phyloP scores from a whole-genome alignment of 2,329 filamentous ascomycete genomes.

The Furcasterigmium sp. region DNA sequence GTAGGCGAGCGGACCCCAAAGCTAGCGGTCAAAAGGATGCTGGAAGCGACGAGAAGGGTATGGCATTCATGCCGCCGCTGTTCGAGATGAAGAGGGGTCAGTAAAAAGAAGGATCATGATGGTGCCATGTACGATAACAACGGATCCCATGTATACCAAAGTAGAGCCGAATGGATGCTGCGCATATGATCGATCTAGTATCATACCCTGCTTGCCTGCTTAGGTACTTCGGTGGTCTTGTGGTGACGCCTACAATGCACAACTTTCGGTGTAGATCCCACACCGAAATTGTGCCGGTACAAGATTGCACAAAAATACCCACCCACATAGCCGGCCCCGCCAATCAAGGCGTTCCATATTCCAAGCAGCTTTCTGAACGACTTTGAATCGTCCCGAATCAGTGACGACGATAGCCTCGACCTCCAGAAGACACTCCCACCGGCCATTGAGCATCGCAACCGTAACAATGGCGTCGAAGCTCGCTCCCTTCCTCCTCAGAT shows the following conservation, averaged over 20 bases:
- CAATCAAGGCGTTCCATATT: constrained; percentile 12
- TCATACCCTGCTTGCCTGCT: too few relatives aligned
- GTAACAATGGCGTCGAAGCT: constrained; percentile 76
- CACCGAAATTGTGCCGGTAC: neutral
- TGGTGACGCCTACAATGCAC: too few relatives aligned
- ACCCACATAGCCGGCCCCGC: constrained; percentile 2
- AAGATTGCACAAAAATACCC: neutral
- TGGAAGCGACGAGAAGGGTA: constrained; percentile 30
- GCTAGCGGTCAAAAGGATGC: constrained; percentile 20
- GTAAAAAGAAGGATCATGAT: too few relatives aligned
- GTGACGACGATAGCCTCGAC: constrained; percentile 6
- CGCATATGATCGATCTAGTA: too few relatives aligned
- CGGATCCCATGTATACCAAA: too few relatives aligned
- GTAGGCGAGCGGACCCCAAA: constrained; percentile 41
- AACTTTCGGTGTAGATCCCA: neutral
- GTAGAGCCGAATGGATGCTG: too few relatives aligned
- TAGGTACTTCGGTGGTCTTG: too few relatives aligned
- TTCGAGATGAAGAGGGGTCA: constrained; percentile 7
- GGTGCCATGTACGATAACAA: too few relatives aligned
- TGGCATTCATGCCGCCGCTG: constrained; percentile 54
- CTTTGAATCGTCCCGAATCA: constrained; percentile 14
- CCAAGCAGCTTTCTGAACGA: constrained; percentile 14
- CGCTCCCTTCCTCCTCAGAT: constrained; percentile 66
- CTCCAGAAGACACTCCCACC: constrained; percentile 3
- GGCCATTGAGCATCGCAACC: constrained; percentile 20